Conservation (phyloP, 148 eudicot species). For the Cornus kousa region DNA sequence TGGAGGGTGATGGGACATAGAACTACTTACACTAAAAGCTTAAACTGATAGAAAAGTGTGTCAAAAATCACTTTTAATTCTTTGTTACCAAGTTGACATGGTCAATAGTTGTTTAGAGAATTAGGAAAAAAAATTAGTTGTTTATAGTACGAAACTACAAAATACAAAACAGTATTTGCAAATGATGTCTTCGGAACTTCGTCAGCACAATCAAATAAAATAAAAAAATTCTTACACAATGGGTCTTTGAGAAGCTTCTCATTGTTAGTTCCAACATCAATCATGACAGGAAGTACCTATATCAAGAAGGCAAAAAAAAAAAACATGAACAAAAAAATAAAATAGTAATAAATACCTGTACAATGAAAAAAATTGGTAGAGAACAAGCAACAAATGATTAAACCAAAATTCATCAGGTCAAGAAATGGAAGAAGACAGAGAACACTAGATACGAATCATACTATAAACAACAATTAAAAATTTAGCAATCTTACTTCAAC, state of each 20-base stretch:
- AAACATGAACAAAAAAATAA: background rate
- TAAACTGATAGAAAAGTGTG: too few relatives aligned
- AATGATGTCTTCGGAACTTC: background rate
- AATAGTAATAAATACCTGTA: background rate
- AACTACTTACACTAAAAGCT: too few relatives aligned
- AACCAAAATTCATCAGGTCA: background rate
- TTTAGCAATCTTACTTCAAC: background rate
- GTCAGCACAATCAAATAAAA: background rate
- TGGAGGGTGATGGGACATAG: too few relatives aligned
- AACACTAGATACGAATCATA: background rate
- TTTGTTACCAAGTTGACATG: too few relatives aligned
- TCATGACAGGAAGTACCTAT: conserved; percentile 97
- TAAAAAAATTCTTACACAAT: conserved; percentile 57
- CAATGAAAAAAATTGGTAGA: background rate
- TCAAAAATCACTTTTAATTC: too few relatives aligned
- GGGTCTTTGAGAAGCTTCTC: conserved; percentile 87
- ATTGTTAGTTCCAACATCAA: conserved; percentile 98
- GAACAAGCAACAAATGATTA: background rate
- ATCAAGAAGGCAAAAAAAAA: conserved; percentile 1
- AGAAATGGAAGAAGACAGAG: background rate
- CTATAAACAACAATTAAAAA: background rate
- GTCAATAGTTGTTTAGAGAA: too few relatives aligned
- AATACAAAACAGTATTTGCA: background rate
- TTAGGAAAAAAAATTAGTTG: too few relatives aligned
- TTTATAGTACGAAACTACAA: too few relatives aligned